Evolutionary conservation across 495 filamentous ascomycete species (phyloP), one percentile per base, ranked within the genome.

Genomic region (Penicillium robsamsonii): DNA sequence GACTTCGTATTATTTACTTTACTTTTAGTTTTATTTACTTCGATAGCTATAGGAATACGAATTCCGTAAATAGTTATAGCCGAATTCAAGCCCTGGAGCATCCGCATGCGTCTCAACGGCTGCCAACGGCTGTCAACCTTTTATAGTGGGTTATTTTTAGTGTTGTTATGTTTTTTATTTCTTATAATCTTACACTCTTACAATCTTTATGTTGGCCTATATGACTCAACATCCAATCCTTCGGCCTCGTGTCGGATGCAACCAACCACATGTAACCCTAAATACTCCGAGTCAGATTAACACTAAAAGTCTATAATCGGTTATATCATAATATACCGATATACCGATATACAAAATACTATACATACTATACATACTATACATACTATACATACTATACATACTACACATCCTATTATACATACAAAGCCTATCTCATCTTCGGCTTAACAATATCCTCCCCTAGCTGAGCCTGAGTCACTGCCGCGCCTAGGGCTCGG

Each of bases 401-500:
- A 33, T 11, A 22, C 6, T 44, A 20, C 27, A 44, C 41, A 42
- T 20, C n/a, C n/a, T n/a, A 10, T 1, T 42, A 42, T 27, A 27
- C n/a, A 22, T 22, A 22, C 22, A 22, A 29, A 15, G 25, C 29
- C 45, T 47, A 47, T 31, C 13, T 30, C 7, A 31, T 20, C 9
- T 11, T 29, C 9, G 18, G 3, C n/a, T 20, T 33, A 5, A 38
- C 31, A 1, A 12, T 0, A 5, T 60, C 15, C 4, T 64, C 61
- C 9, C 68, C 67, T 1, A 60, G n/a, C 7, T 60, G 60, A 30
- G 57, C 68, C 9, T 54, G 50, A 0, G 75, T 77, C 58, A 73
- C 15, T 5, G 70, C 62, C 0, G 69, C 75, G n/a, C 75, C 75
- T 2, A 77, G 54, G 11, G 62, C 10, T 12, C 75, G 67, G 47